A percentile compares a stretch with the other conserved stretches of the same genome.
phyloP scores from a whole-genome alignment of 2,329 filamentous ascomycete genomes.

The Pseudonectria buxi region DNA sequence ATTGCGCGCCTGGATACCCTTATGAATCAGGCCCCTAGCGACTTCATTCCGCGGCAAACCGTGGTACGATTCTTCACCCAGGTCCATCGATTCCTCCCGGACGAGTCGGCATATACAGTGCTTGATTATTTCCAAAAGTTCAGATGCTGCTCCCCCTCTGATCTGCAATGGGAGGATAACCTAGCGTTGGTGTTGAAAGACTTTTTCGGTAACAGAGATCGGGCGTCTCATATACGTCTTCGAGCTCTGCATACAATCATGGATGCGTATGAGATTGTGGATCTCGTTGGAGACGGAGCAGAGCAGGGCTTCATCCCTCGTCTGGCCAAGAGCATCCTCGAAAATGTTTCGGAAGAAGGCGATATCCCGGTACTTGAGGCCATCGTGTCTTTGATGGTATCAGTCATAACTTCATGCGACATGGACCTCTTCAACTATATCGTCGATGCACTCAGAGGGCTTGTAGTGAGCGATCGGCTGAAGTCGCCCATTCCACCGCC shows the following conservation, averaged over 20 bases:
- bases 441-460: slow-evolving; percentile 43
- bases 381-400: slow-evolving; percentile 57
- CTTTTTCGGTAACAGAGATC: slow-evolving; percentile 56
- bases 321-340: slow-evolving; percentile 55
- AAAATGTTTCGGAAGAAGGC: slow-evolving; percentile 54
- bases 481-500: slow-evolving; percentile 34
- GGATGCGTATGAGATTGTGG: slow-evolving; percentile 52
- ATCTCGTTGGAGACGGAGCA: slow-evolving; percentile 52
- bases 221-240: slow-evolving; percentile 56
- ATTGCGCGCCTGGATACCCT: slow-evolving; percentile 45
- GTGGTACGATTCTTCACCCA: slow-evolving; percentile 61
- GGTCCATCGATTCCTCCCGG: slow-evolving; percentile 55
- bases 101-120: slow-evolving; percentile 56
- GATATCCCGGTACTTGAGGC: slow-evolving; percentile 60
- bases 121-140: slow-evolving; percentile 63
- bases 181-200: slow-evolving; percentile 52
- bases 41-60: slow-evolving; percentile 58
- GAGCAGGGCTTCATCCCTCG: slow-evolving; percentile 50
- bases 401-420: slow-evolving; percentile 55
- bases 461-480: slow-evolving; percentile 43
- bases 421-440: slow-evolving; percentile 53
- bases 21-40: slow-evolving; percentile 35
- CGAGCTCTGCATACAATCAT: slow-evolving; percentile 55
- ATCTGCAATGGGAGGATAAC: slow-evolving; percentile 60
- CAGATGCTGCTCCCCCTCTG: slow-evolving; percentile 64